phyloP scores from a whole-genome alignment of 2,329 filamentous ascomycete genomes.

The Apiospora aurea region DNA sequence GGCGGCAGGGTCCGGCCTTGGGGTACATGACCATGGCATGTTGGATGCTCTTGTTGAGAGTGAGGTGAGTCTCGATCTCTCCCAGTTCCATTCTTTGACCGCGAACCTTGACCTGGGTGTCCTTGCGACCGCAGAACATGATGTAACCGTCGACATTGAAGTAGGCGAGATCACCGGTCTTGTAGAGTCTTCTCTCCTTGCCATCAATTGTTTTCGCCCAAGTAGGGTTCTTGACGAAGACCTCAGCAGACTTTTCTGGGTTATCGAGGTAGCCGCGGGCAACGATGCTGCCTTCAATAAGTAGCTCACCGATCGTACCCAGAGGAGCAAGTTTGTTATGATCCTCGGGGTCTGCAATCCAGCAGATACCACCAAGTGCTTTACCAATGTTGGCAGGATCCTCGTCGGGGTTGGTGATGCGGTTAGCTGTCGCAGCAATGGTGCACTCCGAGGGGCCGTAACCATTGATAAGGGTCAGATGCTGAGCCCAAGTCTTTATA shows the following conservation, averaged over 20 bases:
- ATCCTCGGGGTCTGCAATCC: slow-evolving; percentile 28
- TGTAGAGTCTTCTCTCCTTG: slow-evolving; percentile 33
- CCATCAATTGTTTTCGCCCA: not conserved
- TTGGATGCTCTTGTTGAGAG: slow-evolving; percentile 10
- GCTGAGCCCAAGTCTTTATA: slow-evolving; percentile 20
- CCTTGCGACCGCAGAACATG: slow-evolving; percentile 44
- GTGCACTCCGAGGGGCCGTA: slow-evolving; percentile 22
- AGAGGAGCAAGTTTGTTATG: slow-evolving; percentile 28
- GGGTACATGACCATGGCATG: slow-evolving; percentile 15
- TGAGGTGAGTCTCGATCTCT: slow-evolving; percentile 43
- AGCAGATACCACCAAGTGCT: slow-evolving; percentile 20
- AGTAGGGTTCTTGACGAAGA: slow-evolving; percentile 35
- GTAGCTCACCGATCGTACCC: slow-evolving; percentile 31
- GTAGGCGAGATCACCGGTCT: slow-evolving; percentile 34
- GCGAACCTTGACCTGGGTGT: slow-evolving; percentile 50
- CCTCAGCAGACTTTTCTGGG: slow-evolving; percentile 30
- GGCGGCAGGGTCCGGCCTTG: slow-evolving; percentile 1
- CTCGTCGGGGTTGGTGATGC: not conserved
- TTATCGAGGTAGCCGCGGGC: slow-evolving; percentile 43
- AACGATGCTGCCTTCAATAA: slow-evolving; percentile 29
- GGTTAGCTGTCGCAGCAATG: not conserved
- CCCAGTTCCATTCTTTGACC: slow-evolving; percentile 52
- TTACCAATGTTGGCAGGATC: slow-evolving; percentile 18
- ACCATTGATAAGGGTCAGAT: slow-evolving; percentile 3
- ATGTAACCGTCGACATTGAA: slow-evolving; percentile 43